Percentiles rank a stretch among this genome's conserved stretches.
These are phyloP conservation scores for Termitomyces sp. DNA, from an alignment of 768 basidiomycete genomes.

Conservation along the genomic window DNA sequence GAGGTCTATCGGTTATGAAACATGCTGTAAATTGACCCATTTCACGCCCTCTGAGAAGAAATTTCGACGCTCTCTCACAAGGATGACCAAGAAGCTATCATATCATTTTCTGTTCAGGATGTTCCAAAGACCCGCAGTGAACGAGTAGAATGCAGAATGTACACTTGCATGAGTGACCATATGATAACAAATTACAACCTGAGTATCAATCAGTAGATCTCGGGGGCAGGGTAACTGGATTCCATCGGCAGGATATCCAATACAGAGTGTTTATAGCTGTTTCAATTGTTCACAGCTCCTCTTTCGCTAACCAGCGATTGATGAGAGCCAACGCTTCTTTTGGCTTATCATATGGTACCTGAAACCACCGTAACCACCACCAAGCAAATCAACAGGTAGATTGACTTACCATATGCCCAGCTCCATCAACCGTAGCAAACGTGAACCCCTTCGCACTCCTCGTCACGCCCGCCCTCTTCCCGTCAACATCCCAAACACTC, in stretches of 20 bases:
- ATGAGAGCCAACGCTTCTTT: conserved; percentile 50
- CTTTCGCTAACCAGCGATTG: conserved; percentile 38
- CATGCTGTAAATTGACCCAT: no score
- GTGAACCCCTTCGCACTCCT: conserved; percentile 46
- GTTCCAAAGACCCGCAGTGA: not conserved
- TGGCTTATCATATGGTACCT: conserved; percentile 61
- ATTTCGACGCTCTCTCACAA: not conserved
- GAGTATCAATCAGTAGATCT: not conserved
- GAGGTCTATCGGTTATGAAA: no score
- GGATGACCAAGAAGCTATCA: not conserved
- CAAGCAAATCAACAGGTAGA: not conserved
- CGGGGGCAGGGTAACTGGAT: not conserved
- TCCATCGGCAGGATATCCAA: not conserved
- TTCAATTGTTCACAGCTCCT: conserved; percentile 3
- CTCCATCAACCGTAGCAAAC: conserved; percentile 57
- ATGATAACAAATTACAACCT: not conserved
- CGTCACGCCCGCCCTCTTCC: conserved; percentile 33
- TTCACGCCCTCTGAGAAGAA: not conserved
- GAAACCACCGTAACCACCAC: conserved; percentile 2
- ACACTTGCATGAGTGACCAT: not conserved
- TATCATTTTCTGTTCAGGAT: not conserved
- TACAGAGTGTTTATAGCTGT: not conserved
- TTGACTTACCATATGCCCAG: conserved; percentile 64
- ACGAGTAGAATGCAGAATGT: no score
- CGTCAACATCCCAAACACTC: conserved; percentile 54